Base-by-base conservation (phyloP, 2,329 filamentous ascomycete genomes). In the Paraconiothyrium sp. region DNA sequence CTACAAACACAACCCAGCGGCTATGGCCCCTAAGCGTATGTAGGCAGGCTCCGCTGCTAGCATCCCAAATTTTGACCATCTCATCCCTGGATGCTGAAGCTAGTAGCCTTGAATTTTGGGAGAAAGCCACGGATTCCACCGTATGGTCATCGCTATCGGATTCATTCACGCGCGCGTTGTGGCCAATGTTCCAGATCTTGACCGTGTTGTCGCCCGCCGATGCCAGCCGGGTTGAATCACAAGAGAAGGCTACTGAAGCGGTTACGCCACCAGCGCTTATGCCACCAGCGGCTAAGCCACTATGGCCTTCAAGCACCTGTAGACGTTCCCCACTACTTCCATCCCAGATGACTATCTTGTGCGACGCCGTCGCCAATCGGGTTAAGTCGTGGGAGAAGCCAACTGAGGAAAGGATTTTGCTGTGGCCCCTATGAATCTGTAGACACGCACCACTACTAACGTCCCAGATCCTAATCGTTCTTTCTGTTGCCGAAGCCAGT, bases 1-100 rank as follows among this genome's bases (percentile, higher is more conserved):
- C 57, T 20, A 97, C 96, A 1, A 48, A 57, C 3, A 0, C 1
- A 10, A 57, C 95, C 13, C 54, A 35, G 8, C n/a, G 1, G 16
- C 41, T 44, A 16, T 20, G 41, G 5, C 41, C 41, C 16, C 24
- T 20, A 1, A 72, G 68, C 24, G 66, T 69, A 32, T 62, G 66
- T 20, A 68, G 50, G 54, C 63, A 68, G 0, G 52, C n/a, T 4
- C 49, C 39, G 66, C 60, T 65, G 37, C 52, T 51, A n/a, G 20
- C 41, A 3, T 44, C 16, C 46, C 46, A 48, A 3, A 48, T 30
- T 7, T 30, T 48, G 7, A 48, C 6, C 11, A 11, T 48, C 1
- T 11, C 14, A 16, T 48, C 24, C 1, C 5, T 1, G 16, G 46
- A 51, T n/a, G 32, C 49, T n/a, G 34, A 51, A 16, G 49, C 49